These are phyloP conservation scores for Dichotomocladium elegans DNA, from an alignment of 371 early-diverging fungal species.

Conservation along the genomic window DNA sequence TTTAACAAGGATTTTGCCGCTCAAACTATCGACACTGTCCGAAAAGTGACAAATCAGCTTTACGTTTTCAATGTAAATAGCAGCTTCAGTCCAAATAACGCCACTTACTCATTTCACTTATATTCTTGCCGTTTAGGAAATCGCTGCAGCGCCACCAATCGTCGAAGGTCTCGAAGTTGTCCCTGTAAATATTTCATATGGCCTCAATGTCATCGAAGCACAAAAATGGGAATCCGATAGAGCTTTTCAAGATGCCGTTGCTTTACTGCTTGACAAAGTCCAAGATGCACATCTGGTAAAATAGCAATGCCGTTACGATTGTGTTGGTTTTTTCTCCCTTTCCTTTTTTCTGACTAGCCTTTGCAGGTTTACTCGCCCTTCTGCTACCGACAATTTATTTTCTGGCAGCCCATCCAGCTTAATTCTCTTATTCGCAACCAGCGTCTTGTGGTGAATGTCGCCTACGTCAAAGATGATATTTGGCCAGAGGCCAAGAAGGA, in stretches of 20 bases:
- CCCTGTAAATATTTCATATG: constrained; percentile 39
- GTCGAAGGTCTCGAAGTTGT: constrained; percentile 37
- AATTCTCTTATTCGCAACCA: constrained; percentile 40
- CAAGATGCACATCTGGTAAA: constrained; percentile 49
- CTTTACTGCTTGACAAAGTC: constrained; percentile 44
- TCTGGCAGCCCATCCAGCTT: constrained; percentile 51
- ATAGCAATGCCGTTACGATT: background rate
- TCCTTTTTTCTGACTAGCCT: background rate
- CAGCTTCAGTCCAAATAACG: background rate
- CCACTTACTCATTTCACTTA: background rate
- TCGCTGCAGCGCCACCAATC: constrained; percentile 38
- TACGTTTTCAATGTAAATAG: constrained; percentile 45
- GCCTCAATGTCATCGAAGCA: constrained; percentile 38
- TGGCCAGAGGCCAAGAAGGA: constrained; percentile 44
- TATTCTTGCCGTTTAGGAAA: constrained; percentile 25
- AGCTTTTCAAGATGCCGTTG: constrained; percentile 47
- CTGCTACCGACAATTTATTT: constrained; percentile 49
- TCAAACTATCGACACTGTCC: constrained; percentile 41
- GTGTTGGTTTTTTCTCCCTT: background rate
- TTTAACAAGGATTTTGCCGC: constrained; percentile 35
- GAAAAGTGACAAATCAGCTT: constrained; percentile 40
- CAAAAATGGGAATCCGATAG: constrained; percentile 44
- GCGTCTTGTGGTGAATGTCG: constrained; percentile 40
- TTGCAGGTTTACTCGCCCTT: constrained; percentile 43
- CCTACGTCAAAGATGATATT: constrained; percentile 46